A percentile compares a stretch with the other conserved stretches of the same genome.
These are phyloP conservation scores for Pezicula radicicola DNA, from an alignment of 2,329 filamentous ascomycete genomes.

Conservation along the genomic window DNA sequence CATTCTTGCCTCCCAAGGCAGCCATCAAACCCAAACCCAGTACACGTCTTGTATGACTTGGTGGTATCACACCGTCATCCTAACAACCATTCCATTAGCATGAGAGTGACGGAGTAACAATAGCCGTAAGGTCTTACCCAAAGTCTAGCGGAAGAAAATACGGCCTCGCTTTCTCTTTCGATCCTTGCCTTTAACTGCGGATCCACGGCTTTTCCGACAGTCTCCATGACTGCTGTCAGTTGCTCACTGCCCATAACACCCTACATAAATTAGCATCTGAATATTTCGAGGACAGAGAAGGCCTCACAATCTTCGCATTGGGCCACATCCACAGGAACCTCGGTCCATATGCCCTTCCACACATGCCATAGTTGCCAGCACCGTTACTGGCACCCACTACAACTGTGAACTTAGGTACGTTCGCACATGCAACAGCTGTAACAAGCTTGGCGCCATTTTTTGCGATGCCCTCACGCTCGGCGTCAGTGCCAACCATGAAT, in stretches of 20 bases:
- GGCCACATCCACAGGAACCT: conserved; percentile 97
- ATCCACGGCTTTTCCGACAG: conserved; percentile 81
- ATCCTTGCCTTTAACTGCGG: conserved; percentile 80
- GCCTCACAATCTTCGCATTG: conserved; percentile 70
- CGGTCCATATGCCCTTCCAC: conserved; percentile 87
- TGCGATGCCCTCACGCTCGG: conserved; percentile 91
- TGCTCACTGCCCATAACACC: conserved; percentile 97
- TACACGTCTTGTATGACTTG: conserved; percentile 70
- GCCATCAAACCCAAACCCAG: conserved; percentile 71
- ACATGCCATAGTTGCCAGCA: conserved; percentile 98
- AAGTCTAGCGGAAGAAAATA: conserved; percentile 81
- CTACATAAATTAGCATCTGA: conserved; percentile 1
- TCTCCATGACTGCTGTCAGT: conserved; percentile 88
- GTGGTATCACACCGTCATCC: conserved; percentile 78
- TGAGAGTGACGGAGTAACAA: conserved; percentile 1
- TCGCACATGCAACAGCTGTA: conserved; percentile 87
- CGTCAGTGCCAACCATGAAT: conserved; percentile 95
- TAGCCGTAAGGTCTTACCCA: conserved; percentile 54
- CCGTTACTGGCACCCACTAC: conserved; percentile 92
- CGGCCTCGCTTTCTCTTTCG: conserved; percentile 83
- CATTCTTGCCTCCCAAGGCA: conserved; percentile 65
- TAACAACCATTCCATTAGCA: conserved; percentile 26
- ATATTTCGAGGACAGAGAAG: too few relatives aligned
- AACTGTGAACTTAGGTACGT: conserved; percentile 95
- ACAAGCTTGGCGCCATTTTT: conserved; percentile 98